Base-by-base conservation (phyloP, 2,329 filamentous ascomycete genomes). In the Hymenoscyphus scutula region DNA sequence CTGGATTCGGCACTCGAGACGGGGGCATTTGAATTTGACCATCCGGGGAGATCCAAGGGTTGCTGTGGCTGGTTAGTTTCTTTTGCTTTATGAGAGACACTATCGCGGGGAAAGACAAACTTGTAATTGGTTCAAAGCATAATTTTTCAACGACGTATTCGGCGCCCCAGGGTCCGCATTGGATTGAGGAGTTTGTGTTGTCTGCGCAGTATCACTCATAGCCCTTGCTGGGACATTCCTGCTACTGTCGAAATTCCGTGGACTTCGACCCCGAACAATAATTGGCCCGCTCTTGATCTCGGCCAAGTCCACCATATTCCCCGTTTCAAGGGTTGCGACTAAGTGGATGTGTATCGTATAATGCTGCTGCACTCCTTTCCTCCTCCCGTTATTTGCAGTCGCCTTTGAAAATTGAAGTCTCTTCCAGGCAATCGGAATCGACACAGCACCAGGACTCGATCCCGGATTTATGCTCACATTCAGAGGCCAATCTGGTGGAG, bases 361-460 rank as follows among this genome's bases (percentile, higher is more conserved):
- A 75, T 97, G 93, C 75, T 98, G 94, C 74, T 98, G 94, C 55
- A 97, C 79, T 67, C 96, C 94, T 77, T 97, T 97, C 68, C 94
- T 85, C 60, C 94, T 86, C 13, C 94, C 94, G 73, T 98, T 98
- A 75, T 98, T 98, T 58, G 94, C 94, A 0, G 94, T 98, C 1
- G 94, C 94, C 70, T 97, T 95, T 72, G 96, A 91, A 76, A 98
- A 98, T 75, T 98, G 94, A 62, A 98, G 78, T 60, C 94, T 83
- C 76, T 97, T 97, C 94, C 94, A 98, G 37, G 91, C 89, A 59
- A 97, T 88, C 1, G 92, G 90, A 62, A 97, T 86, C 45, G 86
- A 90, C 8, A 94, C 87, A 62, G 87, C 89, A 61, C 90, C 87
- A 1, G 88, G 88, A 72, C 96, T 92, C 38, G 96, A 83, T 81